These are phyloP conservation scores for Eragrostis nindensis DNA, from an alignment of 176 grass and related monocot genomes.

Conservation along the genomic window DNA sequence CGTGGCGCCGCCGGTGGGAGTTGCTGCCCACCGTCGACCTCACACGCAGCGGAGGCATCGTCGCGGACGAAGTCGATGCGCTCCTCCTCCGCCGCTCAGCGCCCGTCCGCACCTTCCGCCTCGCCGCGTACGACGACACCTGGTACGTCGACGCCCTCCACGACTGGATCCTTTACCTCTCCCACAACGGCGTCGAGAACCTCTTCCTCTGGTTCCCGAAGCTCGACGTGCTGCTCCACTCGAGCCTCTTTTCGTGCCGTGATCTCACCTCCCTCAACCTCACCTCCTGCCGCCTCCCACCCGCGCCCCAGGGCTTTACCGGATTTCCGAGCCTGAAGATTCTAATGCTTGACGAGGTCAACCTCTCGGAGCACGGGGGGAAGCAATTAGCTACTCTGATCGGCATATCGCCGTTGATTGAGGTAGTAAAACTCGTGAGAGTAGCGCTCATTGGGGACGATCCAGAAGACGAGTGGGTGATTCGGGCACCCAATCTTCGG, in stretches of 20 bases:
- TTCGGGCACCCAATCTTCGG: background rate
- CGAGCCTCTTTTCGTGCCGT: slow-evolving; percentile 9
- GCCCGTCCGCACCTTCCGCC: background rate
- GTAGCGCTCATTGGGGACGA: background rate
- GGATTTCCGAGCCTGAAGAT: slow-evolving; percentile 3
- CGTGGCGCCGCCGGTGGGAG: slow-evolving; percentile 27
- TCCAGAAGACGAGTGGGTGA: background rate
- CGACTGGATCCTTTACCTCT: slow-evolving; percentile 4
- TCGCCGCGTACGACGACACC: background rate
- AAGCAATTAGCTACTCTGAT: background rate
- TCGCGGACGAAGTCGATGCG: background rate
- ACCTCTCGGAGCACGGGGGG: background rate
- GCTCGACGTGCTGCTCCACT: background rate
- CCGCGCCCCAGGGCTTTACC: background rate
- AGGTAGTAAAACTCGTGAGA: background rate
- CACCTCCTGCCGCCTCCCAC: background rate
- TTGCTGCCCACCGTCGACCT: background rate
- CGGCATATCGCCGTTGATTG: background rate
- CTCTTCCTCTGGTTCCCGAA: background rate
- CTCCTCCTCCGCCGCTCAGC: slow-evolving; percentile 12
- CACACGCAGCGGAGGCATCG: background rate
- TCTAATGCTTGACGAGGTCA: background rate
- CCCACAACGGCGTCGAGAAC: background rate
- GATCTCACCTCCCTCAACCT: slow-evolving; percentile 10
- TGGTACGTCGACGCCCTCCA: background rate